Percentiles rank a stretch among this genome's conserved stretches.
Conservation (phyloP, 768 basidiomycete genomes). For the Leccinum subtestaceum region DNA sequence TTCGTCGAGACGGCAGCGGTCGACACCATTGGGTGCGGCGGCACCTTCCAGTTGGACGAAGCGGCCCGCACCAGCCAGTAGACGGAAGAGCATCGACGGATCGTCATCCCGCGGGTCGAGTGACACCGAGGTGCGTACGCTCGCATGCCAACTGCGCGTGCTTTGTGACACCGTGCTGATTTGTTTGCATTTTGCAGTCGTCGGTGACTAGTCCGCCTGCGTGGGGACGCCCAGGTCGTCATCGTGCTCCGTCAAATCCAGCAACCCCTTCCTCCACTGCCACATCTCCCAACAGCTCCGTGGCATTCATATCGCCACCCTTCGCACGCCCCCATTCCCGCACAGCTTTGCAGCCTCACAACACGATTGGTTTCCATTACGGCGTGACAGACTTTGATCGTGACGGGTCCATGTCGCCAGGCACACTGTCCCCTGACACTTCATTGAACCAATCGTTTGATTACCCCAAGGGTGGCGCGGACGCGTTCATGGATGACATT, state of each 20-base stretch:
- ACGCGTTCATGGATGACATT: constrained; percentile 45
- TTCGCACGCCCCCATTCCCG: constrained; percentile 68
- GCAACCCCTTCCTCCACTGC: constrained; percentile 35
- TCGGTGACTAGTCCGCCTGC: constrained; percentile 38
- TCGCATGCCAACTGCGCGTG: not conserved
- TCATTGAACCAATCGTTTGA: constrained; percentile 38
- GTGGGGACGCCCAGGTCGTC: constrained; percentile 47
- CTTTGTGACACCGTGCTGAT: constrained; percentile 10
- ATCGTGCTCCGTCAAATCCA: constrained; percentile 73
- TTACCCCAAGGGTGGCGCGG: constrained; percentile 31
- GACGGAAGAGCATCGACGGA: constrained; percentile 72
- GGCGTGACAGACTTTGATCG: constrained; percentile 40
- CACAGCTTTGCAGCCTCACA: constrained; percentile 46
- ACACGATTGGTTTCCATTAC: constrained; percentile 41
- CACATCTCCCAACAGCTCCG: constrained; percentile 41
- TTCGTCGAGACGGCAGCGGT: constrained; percentile 63
- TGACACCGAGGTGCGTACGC: constrained; percentile 65
- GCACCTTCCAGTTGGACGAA: constrained; percentile 79
- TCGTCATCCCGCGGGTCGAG: constrained; percentile 46
- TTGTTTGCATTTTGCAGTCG: constrained; percentile 27
- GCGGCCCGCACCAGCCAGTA: constrained; percentile 61
- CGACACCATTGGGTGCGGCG: constrained; percentile 54
- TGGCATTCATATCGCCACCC: constrained; percentile 42
- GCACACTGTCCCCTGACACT: constrained; percentile 35
- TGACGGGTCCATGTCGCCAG: constrained; percentile 26